Base-by-base conservation (phyloP, 1,139 yeast species). In the Blastobotrys aristatus region DNA sequence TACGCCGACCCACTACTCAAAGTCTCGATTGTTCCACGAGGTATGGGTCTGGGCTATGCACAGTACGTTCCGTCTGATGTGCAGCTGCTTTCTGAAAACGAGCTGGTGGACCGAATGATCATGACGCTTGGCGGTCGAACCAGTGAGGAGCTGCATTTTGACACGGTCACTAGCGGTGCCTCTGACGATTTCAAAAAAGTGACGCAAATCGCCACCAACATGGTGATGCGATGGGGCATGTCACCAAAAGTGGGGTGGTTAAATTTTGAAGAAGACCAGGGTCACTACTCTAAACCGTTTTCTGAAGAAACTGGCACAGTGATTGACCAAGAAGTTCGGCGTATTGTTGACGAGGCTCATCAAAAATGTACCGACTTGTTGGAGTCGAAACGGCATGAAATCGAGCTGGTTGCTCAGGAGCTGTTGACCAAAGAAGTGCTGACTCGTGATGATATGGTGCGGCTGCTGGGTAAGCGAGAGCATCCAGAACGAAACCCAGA, bases 41-140 rank as follows among this genome's bases (percentile, higher is more conserved):
- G 97, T 4, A 89, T 84, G 66, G 96, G 97, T 2, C 74, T 92
- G 46, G 98, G 98, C n/a, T 92, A 92, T 65, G 98, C 98, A 1
- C 97, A 92, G 68, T 89, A 92, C 63, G 76, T 94, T 52, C 98
- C 98, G 20, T 89, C 94, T 18, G 98, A 92, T 64, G 87, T 84
- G 58, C 87, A 88, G 59, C 74, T 92, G 60, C 75, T 87, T 60
- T 80, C 86, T 16, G 78, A 84, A 51, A 80, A 80, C 55, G 96
- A 92, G 66, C 77, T 90, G 56, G 69, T 72, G 51, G 95, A 92
- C 64, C 76, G 95, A 57, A 90, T 92, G 95, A 79, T 89, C 21
- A 94, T 92, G 95, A 89, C 97, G 0, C 74, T 92, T 46, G 98
- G 97, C 44, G 98, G 98, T 6, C 79, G 98, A 60, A 96, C 89